phyloP scores from a whole-genome alignment of 208 protist genomes.

The Angomonas ambiguus region DNA sequence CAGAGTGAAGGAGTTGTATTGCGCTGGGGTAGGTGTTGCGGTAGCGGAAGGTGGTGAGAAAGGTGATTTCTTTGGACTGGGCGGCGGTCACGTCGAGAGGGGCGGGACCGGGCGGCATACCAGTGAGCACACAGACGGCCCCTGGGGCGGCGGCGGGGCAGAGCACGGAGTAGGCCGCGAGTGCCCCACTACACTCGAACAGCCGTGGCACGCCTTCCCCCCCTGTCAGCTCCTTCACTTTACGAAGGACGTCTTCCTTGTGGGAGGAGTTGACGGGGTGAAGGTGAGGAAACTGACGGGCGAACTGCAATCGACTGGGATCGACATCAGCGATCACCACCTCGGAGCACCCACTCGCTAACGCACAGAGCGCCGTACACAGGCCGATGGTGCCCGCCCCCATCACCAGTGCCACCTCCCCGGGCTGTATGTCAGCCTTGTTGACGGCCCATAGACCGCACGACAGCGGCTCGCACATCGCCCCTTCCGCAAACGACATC shows the following conservation, averaged over 20 bases:
- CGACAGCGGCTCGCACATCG: conserved; percentile 60
- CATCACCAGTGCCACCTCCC: conserved; percentile 22
- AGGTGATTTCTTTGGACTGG: conserved; percentile 53
- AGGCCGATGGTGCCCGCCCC: conserved; percentile 46
- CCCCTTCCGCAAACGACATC: conserved; percentile 61
- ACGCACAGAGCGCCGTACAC: conserved; percentile 35
- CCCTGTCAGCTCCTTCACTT: conserved; percentile 26
- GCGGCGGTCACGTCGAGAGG: conserved; percentile 29
- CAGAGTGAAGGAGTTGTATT: conserved; percentile 16
- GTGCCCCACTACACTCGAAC: conserved; percentile 43
- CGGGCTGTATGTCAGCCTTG: conserved; percentile 41
- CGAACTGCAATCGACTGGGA: conserved; percentile 28
- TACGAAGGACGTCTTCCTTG: conserved; percentile 19
- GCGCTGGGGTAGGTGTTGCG: neutral
- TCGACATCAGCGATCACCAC: conserved; percentile 37
- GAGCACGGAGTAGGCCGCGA: conserved; percentile 29
- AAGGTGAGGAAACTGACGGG: conserved; percentile 25
- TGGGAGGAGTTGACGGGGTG: conserved; percentile 30
- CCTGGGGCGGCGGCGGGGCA: conserved; percentile 34
- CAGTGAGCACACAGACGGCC: conserved; percentile 38
- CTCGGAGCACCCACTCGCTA: conserved; percentile 42
- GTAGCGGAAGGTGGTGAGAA: conserved; percentile 23
- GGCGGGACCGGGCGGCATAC: conserved; percentile 38
- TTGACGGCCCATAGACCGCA: conserved; percentile 56
- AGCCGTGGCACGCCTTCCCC: conserved; percentile 33